Conservation (phyloP, 2,329 filamentous ascomycete species). For the Ambrosiella xylebori region DNA sequence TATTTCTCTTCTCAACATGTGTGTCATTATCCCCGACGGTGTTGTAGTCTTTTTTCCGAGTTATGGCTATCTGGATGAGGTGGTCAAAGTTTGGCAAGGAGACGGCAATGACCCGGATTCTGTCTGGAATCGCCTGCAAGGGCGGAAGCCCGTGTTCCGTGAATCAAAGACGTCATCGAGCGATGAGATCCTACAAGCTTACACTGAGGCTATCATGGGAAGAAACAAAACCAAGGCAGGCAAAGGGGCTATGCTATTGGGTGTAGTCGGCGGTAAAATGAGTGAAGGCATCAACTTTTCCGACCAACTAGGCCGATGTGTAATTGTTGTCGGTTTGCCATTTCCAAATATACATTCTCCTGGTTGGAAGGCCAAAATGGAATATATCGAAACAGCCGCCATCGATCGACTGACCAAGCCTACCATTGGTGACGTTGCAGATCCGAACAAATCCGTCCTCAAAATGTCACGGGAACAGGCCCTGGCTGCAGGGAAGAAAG, state of each 20-base stretch:
- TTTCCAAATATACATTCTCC: constrained; percentile 81
- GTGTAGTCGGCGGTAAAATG: constrained; percentile 85
- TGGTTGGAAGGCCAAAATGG: constrained; percentile 84
- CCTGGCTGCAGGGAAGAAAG: constrained; percentile 28
- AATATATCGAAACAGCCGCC: constrained; percentile 52
- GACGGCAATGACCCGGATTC: constrained; percentile 20
- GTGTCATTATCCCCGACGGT: constrained; percentile 63
- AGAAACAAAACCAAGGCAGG: constrained; percentile 21
- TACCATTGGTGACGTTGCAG: neutral
- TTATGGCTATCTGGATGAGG: constrained; percentile 73
- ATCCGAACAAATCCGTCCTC: neutral
- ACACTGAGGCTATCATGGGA: constrained; percentile 46
- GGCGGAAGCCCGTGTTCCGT: constrained; percentile 45
- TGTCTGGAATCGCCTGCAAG: constrained; percentile 41
- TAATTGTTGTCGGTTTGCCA: constrained; percentile 80
- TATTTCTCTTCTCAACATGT: constrained; percentile 51
- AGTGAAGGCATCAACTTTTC: constrained; percentile 98
- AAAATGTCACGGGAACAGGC: constrained; percentile 16
- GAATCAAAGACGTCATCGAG: constrained; percentile 37
- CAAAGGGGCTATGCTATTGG: constrained; percentile 61
- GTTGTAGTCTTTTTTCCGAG: constrained; percentile 92
- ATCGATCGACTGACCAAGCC: constrained; percentile 12
- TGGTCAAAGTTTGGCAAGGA: constrained; percentile 44
- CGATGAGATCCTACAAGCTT: constrained; percentile 58
- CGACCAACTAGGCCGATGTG: constrained; percentile 71